Evolutionary conservation across 805 yeast species (phyloP).

Genomic region (Schwanniomyces vanrijiae): DNA sequence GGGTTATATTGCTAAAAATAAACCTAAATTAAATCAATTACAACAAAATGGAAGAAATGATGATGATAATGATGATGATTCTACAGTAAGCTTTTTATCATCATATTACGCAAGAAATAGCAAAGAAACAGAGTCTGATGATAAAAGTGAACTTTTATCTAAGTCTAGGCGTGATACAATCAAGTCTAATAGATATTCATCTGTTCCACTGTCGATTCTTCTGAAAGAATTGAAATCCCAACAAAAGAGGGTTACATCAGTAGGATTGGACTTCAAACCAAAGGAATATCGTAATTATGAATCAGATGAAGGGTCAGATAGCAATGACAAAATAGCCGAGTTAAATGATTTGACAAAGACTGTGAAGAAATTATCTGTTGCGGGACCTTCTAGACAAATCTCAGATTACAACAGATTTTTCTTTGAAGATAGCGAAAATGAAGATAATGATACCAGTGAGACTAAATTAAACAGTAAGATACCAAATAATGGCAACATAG

Average conservation of each 20-base stretch:
- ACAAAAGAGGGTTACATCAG: constrained; percentile 16
- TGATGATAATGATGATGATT: constrained; percentile 1
- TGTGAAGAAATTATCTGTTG: not conserved
- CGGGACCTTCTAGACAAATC: constrained; percentile 16
- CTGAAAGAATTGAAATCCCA: not conserved
- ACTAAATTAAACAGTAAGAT: not conserved
- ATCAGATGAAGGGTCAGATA: constrained; percentile 5
- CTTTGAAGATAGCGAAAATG: constrained; percentile 15
- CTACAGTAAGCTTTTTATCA: not conserved
- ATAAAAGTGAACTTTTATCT: constrained; percentile 13
- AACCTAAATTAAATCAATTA: not conserved
- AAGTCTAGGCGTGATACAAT: constrained; percentile 31
- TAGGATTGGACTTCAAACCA: constrained; percentile 20
- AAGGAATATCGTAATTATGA: constrained; percentile 8
- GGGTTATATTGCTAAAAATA: not conserved
- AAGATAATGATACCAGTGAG: not conserved
- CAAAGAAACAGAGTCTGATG: not conserved
- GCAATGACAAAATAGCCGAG: not conserved
- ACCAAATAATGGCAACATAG: not conserved
- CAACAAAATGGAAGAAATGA: constrained; percentile 6
- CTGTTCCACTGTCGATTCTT: constrained; percentile 28
- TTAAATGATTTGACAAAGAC: not conserved
- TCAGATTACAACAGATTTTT: constrained; percentile 26
- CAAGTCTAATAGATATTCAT: constrained; percentile 34
- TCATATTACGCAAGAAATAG: not conserved